Percentiles rank a stretch among this genome's conserved stretches.
phyloP scores from a whole-genome alignment of 2,329 filamentous ascomycete genomes.

The Emergomyces orientalis region DNA sequence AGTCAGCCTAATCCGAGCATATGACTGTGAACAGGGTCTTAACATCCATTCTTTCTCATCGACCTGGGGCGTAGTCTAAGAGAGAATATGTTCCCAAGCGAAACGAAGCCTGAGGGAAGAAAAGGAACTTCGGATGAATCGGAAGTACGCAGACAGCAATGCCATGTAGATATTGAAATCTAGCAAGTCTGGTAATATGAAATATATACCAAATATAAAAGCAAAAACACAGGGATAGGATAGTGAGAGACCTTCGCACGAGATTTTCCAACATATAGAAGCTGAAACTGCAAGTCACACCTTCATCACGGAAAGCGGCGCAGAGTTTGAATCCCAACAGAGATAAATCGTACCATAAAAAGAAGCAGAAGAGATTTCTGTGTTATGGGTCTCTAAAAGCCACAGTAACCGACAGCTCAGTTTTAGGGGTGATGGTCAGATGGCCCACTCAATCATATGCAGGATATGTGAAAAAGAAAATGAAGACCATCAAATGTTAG shows the following conservation, averaged over 20 bases:
- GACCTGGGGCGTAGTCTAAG: background rate
- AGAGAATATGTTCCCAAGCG: background rate
- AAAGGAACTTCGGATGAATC: background rate
- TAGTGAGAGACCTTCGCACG: background rate
- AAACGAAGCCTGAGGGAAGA: background rate
- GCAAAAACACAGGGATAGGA: background rate
- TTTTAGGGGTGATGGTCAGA: background rate
- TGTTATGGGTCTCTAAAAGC: conserved; percentile 1
- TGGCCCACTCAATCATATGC: background rate
- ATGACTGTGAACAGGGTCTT: background rate
- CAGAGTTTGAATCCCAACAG: background rate
- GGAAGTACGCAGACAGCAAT: background rate
- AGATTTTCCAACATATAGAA: background rate
- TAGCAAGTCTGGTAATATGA: background rate
- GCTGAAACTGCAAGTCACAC: background rate
- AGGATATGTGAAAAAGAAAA: background rate
- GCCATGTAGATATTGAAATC: background rate
- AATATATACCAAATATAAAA: background rate
- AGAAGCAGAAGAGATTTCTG: background rate
- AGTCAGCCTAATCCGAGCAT: background rate
- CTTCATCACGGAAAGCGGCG: background rate
- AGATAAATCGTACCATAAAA: background rate
- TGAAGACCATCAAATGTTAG: background rate
- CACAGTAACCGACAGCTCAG: background rate
- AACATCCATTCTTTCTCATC: background rate